These are phyloP conservation scores for Fragaria nilgerrensis DNA, from an alignment of 306 rosid species.

Conservation along the genomic window DNA sequence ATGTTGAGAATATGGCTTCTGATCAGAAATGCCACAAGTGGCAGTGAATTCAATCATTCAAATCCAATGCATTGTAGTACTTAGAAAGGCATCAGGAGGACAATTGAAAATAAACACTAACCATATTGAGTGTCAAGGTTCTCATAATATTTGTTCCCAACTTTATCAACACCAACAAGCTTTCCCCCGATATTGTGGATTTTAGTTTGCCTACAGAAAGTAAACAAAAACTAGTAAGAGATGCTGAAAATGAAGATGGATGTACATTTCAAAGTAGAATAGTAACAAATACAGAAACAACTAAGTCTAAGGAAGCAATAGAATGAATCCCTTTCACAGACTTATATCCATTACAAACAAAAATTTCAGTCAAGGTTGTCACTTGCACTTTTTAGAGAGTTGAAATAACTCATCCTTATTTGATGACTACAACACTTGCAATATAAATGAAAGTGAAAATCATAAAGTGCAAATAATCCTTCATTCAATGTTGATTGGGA, in stretches of 20 bases:
- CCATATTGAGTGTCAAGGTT: conserved; percentile 63
- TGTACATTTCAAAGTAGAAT: background rate
- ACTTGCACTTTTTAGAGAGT: background rate
- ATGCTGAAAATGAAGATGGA: conserved; percentile 12
- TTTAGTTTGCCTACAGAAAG: conserved; percentile 79
- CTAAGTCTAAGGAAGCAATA: background rate
- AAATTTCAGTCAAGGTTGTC: background rate
- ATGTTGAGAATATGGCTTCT: background rate
- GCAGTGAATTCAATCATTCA: too few species aligned
- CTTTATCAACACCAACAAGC: conserved; percentile 87
- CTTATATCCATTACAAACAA: background rate
- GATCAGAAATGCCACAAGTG: background rate
- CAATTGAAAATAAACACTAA: conserved; percentile 32
- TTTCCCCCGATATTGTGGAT: conserved; percentile 90
- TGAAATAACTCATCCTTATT: background rate
- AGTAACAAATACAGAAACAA: background rate
- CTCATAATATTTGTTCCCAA: conserved; percentile 92
- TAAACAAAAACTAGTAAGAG: conserved; percentile 28
- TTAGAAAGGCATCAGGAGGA: background rate
- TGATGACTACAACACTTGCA: conserved; percentile 1
- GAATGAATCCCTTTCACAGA: background rate
- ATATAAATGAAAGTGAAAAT: background rate
- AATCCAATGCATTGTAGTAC: background rate
- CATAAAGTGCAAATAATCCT: background rate
- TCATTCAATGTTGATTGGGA: background rate